These are phyloP conservation scores for Fusarium clavum DNA, from an alignment of 2,329 filamentous ascomycete species.

Conservation along the genomic window DNA sequence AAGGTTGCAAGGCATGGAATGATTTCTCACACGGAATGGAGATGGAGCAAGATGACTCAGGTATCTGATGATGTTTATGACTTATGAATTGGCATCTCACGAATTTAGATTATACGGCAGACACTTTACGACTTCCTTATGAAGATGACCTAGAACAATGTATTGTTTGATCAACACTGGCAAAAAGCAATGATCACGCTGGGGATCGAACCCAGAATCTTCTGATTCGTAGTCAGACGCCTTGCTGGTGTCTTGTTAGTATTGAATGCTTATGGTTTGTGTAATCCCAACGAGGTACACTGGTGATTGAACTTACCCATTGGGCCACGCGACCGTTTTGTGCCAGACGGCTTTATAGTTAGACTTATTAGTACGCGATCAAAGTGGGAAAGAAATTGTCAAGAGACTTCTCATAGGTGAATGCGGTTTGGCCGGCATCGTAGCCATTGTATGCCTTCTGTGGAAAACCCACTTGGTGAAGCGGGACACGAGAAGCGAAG, in stretches of 20 bases:
- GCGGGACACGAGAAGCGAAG: not conserved
- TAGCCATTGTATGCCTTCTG: not conserved
- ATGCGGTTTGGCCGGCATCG: not conserved
- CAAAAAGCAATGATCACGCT: slow-evolving; percentile 19
- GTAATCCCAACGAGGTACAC: slow-evolving; percentile 46
- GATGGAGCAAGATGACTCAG: slow-evolving; percentile 39
- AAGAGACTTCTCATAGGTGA: not conserved
- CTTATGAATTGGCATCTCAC: not conserved
- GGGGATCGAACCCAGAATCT: slow-evolving; percentile 44
- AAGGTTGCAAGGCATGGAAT: slow-evolving; percentile 33
- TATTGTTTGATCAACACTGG: not conserved
- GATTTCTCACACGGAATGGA: slow-evolving; percentile 21
- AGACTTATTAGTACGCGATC: not conserved
- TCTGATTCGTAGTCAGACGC: not conserved
- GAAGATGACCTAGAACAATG: not conserved
- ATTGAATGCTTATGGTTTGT: slow-evolving; percentile 47
- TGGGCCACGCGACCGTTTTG: slow-evolving; percentile 43
- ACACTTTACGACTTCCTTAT: not conserved
- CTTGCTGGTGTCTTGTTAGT: not conserved
- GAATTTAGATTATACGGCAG: not conserved
- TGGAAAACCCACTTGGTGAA: not conserved
- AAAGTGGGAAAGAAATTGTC: not conserved
- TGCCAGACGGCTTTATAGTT: not conserved
- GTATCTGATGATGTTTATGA: slow-evolving; percentile 19
- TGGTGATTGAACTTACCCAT: slow-evolving; percentile 38